Base-by-base conservation (phyloP, 2,329 filamentous ascomycete genomes). In the Grosmannia serpens region DNA sequence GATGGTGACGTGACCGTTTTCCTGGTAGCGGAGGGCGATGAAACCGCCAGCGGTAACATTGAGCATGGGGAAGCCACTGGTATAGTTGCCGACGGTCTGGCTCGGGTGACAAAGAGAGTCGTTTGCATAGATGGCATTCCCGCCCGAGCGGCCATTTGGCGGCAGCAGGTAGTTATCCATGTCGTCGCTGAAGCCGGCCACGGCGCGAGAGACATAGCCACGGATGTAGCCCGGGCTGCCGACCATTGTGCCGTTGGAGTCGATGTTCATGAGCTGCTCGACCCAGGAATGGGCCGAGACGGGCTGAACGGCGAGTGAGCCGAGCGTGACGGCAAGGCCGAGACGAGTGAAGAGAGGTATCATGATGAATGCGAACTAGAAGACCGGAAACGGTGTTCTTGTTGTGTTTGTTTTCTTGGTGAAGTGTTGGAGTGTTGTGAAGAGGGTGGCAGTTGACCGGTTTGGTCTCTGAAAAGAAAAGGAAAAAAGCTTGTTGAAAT, bases 281-380 rank as follows among this genome's bases (percentile, higher is more conserved):
- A 92, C 80, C 91, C 91, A 96, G 22, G 84, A 87, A 72, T 96
- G 92, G 41, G 83, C 85, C 29, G 64, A 64, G 38, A 67, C 70
- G 7, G 67, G 63, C 54, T 66, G 62, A 5, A 58, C 31, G 26
- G 35, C 41, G n/a, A 60, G 24, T 6, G 49, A 10, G 41, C 54
- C 22, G 31, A 60, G 41, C 24, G 27, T 17, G 38, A 31, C 22
- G 10, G 41, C 35, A 47, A 3, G 29, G 56, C 59, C 22, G 31
- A 17, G 38, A 57, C 46, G 51, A 27, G 47, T 6, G 17, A 3
- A 4, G 22, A 35, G 24, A 29, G 31, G 4, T 38, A 4, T 38
- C 35, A 38, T 38, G 35, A 38, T 38, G 35, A 38, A 38, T 13
- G 17, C 17, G 35, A 15, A 13, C 35, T 38, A 1, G 35, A 38